Evolutionary conservation across 768 basidiomycete species (phyloP).

Genomic region (Lactarius indigo): DNA sequence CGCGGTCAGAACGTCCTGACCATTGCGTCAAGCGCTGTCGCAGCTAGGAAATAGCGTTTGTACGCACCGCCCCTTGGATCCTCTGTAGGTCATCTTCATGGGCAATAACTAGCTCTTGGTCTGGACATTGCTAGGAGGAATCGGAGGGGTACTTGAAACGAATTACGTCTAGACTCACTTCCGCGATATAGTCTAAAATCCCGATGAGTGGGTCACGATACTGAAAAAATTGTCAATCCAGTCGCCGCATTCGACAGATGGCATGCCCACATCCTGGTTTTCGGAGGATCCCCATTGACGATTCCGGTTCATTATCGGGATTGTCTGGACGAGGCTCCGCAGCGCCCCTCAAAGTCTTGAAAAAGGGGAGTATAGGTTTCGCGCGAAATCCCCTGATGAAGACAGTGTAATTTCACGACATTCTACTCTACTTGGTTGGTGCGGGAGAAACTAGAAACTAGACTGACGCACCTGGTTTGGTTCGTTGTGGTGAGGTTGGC

Average conservation of each 20-base stretch:
- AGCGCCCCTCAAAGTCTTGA: conserved; percentile 15
- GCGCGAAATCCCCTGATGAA: conserved; percentile 24
- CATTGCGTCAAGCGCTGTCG: background rate
- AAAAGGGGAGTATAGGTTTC: conserved; percentile 16
- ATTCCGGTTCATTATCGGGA: conserved; percentile 17
- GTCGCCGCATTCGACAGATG: background rate
- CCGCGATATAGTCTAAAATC: conserved; percentile 15
- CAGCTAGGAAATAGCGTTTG: background rate
- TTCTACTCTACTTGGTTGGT: conserved; percentile 7
- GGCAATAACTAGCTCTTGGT: conserved; percentile 20
- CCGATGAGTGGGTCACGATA: conserved; percentile 21
- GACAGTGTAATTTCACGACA: conserved; percentile 3
- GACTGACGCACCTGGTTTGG: background rate
- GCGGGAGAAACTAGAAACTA: background rate
- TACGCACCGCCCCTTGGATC: conserved; percentile 17
- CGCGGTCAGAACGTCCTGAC: background rate
- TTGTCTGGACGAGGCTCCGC: conserved; percentile 12
- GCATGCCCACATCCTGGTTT: conserved; percentile 11
- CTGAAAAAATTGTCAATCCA: conserved; percentile 3
- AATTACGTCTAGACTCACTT: conserved; percentile 6
- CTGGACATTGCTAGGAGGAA: conserved; percentile 5
- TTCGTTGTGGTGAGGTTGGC: conserved; percentile 16
- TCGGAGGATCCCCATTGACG: conserved; percentile 14
- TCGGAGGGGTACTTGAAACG: background rate
- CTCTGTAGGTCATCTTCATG: conserved; percentile 21